Evolutionary conservation across 2,329 filamentous ascomycete genomes (phyloP).

Genomic region (Fonsecaea pugnacius): DNA sequence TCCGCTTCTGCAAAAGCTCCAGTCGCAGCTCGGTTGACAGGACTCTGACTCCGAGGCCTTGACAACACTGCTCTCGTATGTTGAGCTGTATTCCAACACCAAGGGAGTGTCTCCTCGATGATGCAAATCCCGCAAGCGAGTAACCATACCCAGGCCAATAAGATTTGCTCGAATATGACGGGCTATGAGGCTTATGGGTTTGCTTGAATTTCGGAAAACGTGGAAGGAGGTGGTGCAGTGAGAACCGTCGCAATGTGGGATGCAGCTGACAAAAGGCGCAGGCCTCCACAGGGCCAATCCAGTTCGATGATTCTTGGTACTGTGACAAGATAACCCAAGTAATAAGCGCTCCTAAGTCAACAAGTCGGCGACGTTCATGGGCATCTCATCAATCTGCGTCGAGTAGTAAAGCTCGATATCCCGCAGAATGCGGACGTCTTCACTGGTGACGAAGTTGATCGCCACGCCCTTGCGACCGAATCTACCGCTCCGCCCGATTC

Average conservation of each 20-base stretch:
- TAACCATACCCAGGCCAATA: background rate
- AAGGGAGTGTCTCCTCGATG: background rate
- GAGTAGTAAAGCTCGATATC: conserved; percentile 98
- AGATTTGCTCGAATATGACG: background rate
- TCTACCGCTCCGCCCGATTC: conserved; percentile 91
- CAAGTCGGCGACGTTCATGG: conserved; percentile 82
- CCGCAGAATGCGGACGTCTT: conserved; percentile 94
- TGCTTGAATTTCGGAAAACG: background rate
- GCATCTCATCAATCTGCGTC: conserved; percentile 98
- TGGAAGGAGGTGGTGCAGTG: background rate
- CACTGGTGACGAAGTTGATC: conserved; percentile 98
- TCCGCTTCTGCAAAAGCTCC: background rate
- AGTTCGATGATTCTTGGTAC: conserved; percentile 1
- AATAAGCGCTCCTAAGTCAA: conserved; percentile 41
- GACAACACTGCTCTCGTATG: background rate
- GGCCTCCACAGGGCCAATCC: background rate
- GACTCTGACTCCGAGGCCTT: background rate
- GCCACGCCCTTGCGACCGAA: conserved; percentile 98
- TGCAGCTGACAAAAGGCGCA: background rate
- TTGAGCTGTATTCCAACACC: background rate
- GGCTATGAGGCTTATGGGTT: background rate
- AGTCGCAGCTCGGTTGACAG: background rate
- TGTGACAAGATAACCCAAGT: background rate
- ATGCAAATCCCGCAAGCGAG: background rate
- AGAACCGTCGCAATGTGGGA: background rate